phyloP scores from a whole-genome alignment of 768 basidiomycete genomes.

The Phanerochaete carnosa region DNA sequence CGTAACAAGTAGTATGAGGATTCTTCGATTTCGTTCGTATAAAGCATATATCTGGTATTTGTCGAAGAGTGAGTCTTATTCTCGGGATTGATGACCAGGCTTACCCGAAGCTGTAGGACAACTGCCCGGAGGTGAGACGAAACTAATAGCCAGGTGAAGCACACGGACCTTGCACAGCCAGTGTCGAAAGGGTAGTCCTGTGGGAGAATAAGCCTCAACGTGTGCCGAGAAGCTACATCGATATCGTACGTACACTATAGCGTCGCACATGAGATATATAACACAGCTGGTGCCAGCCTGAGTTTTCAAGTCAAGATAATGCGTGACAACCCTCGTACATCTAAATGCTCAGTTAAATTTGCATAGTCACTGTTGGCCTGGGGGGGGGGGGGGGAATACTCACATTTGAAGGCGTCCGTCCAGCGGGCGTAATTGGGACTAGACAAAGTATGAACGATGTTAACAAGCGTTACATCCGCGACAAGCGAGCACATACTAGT shows the following conservation, averaged over 20 bases:
- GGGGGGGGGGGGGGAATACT: no score
- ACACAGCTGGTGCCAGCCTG: slow-evolving; percentile 1
- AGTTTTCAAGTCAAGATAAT: not conserved
- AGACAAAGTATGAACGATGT: not conserved
- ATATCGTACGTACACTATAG: slow-evolving; percentile 4
- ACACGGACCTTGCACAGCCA: not conserved
- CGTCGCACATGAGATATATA: slow-evolving; percentile 13
- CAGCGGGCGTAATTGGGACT: slow-evolving; percentile 9
- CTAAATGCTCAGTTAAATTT: no score
- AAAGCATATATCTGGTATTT: slow-evolving; percentile 12
- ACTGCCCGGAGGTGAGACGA: not conserved
- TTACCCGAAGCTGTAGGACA: slow-evolving; percentile 14
- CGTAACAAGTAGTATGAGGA: slow-evolving; percentile 6
- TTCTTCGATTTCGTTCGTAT: slow-evolving; percentile 8
- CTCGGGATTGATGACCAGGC: not conserved
- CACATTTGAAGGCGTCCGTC: slow-evolving; percentile 6
- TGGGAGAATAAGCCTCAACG: no score
- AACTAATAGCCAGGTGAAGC: not conserved
- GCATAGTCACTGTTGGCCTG: not conserved
- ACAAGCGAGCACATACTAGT: slow-evolving; percentile 1
- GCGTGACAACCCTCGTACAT: not conserved
- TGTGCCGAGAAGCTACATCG: not conserved
- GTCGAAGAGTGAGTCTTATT: not conserved
- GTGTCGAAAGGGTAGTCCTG: not conserved
- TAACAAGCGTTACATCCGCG: no score